Evolutionary conservation across 352 stramenopile species (phyloP), one percentile per base, ranked within the genome.

Genomic region (Globisporangium perplexum): DNA sequence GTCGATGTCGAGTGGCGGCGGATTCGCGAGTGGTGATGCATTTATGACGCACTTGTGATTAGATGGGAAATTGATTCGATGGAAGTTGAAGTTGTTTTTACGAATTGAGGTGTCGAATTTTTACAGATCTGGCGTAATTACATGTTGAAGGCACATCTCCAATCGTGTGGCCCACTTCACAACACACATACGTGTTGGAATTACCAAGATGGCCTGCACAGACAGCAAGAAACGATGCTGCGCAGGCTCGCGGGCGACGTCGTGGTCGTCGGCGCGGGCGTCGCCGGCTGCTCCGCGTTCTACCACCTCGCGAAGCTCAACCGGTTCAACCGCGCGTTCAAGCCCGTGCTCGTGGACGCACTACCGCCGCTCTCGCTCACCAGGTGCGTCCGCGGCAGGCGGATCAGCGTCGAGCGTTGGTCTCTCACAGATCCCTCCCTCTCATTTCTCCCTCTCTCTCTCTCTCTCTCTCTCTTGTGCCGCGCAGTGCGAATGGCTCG

Each of bases 251-350:
- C 68, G 31, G 77, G 72, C 47, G 80, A 91, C 56, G 77, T 88
- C 30, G 80, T 91, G 31, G 64, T 91, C 18, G 71, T 91, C 10
- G 80, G 80, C 48, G 80, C 80, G 11, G 80, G 80, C 23, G 77
- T 91, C 35, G 80, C 80, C 1, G 80, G 80, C 4, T 89, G 80
- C 70, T 91, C 77, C 14, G 80, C 80, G 12, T 91, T 88, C 66
- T 91, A 88, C 65, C 68, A 88, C 57, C 53, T 91, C 22, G 72
- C 80, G n/a, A 71, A 74, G 4, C 56, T 87, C 51, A 90, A 88
- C 68, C 72, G 71, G 28, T 49, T 59, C 38, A 86, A 86, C 41
- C 65, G 62, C 3, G 46, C 59, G 7, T 90, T 90, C 69, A 87
- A 86, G 52, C 75, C 77, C 22, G 69, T 92, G 41, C 71, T 92